phyloP scores from a whole-genome alignment of 768 basidiomycete species.

The Pisolithus tinctorius region DNA sequence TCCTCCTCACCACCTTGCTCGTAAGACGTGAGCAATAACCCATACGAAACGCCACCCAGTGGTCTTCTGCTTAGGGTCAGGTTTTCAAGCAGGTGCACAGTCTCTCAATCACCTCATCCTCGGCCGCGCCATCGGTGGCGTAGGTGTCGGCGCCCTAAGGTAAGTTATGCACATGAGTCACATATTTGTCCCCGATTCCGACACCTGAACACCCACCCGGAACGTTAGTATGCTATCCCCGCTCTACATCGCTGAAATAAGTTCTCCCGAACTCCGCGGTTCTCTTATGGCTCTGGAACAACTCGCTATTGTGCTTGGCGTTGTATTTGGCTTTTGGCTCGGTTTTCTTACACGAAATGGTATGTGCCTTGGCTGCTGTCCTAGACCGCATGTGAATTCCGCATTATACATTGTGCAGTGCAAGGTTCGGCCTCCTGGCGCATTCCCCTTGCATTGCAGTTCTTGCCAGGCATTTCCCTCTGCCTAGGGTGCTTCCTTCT shows the following conservation, averaged over 20 bases:
- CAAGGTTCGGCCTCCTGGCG: conserved; percentile 65
- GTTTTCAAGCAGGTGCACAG: conserved; percentile 57
- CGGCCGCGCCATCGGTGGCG: conserved; percentile 69
- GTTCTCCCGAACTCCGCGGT: conserved; percentile 72
- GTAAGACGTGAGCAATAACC: not conserved
- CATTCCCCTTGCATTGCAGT: conserved; percentile 66
- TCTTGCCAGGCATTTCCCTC: conserved; percentile 62
- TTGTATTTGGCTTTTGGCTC: conserved; percentile 79
- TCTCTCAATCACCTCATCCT: conserved; percentile 51
- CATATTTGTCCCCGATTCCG: not conserved
- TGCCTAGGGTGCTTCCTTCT: conserved; percentile 49
- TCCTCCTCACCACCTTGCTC: not conserved
- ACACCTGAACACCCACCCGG: not conserved
- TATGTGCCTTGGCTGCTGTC: conserved; percentile 14
- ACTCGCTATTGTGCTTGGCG: conserved; percentile 73
- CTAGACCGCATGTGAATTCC: not conserved
- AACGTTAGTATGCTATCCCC: conserved; percentile 63
- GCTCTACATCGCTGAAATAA: conserved; percentile 81
- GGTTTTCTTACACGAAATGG: conserved; percentile 66
- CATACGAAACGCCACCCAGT: conserved; percentile 29
- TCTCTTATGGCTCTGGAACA: conserved; percentile 78
- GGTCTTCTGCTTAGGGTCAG: conserved; percentile 67
- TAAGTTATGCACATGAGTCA: conserved; percentile 14
- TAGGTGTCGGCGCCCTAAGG: conserved; percentile 77
- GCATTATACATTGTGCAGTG: conserved; percentile 31